Base-by-base conservation (phyloP, 345 rosid species). In the Diplotaxis tenuifolia region DNA sequence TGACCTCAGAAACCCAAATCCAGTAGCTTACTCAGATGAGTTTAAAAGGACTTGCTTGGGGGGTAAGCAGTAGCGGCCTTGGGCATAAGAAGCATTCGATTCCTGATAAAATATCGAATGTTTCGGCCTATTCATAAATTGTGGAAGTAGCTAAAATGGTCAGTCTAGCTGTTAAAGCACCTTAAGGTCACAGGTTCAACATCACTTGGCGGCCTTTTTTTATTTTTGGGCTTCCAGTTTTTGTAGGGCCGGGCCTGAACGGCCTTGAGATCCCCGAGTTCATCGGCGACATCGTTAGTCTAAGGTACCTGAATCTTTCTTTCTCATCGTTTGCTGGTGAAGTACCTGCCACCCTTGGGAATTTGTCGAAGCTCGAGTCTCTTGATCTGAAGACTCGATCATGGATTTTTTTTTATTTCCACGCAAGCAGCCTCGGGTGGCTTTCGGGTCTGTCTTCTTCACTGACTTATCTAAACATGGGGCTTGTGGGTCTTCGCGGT, bases 251-350 rank as follows among this genome's bases (percentile, higher is more conserved):
- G n/a, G n/a, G n/a, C n/a, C n/a, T n/a, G n/a, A n/a, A n/a, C 6
- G 80, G 75, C 7, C 20, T n/a, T 14, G 52, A 10, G 49, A 57
- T 85, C 19, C 90, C 87, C 1, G 50, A 62, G 19, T 82, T 81
- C 21, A 7, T 81, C 25, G 83, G 82, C 19, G 47, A 53, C 1
- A 25, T 86, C 1, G 16, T 7, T 38, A 75, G 65, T 0, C 54
- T 84, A 60, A 67, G 65, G 42, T 73, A 78, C 62, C 75, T 86
- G 34, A 78, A 84, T 68, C 82, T 86, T 53, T 83, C 88, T 25
- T 27, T 10, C 40, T 59, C 76, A 2, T 56, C 71, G 20, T 72
- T 87, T 53, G 59, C 79, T 19, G 86, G 84, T 27, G 72, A 59
- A 27, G 40, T 84, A 10, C 86, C 84, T 1, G 28, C 16, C 16